Conservation (phyloP, 176 grass and related monocot genomes). For the Juncus effusus region DNA sequence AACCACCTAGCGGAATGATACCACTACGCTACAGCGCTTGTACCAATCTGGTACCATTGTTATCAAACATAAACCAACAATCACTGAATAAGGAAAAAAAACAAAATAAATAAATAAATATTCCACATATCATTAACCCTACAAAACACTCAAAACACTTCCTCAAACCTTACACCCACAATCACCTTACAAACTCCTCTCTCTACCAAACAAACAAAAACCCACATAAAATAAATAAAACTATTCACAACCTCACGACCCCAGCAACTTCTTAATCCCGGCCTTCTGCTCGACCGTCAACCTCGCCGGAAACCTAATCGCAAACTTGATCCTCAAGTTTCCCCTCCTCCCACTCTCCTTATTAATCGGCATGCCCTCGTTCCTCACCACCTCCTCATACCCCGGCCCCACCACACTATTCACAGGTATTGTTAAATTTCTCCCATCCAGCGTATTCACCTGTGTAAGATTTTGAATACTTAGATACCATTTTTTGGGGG, state of each 20-base stretch:
- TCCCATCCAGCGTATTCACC: constrained; percentile 51
- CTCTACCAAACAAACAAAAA: background rate
- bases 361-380: constrained; percentile 72
- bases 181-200: too few species aligned
- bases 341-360: constrained; percentile 59
- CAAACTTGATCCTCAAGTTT: constrained; percentile 75
- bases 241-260: constrained; percentile 24
- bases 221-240: background rate
- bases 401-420: constrained; percentile 57
- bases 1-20: too few species aligned
- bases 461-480: background rate
- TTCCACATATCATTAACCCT: too few species aligned
- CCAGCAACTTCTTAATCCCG: constrained; percentile 64
- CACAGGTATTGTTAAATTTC: constrained; percentile 46
- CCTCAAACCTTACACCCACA: too few species aligned
- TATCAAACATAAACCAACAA: too few species aligned
- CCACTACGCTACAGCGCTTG: too few species aligned
- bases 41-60: too few species aligned
- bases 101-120: too few species aligned
- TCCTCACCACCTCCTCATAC: constrained; percentile 63
- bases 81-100: too few species aligned
- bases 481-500: too few species aligned
- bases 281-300: constrained; percentile 62
- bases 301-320: constrained; percentile 70
- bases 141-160: too few species aligned